Evolutionary conservation across 257 asterid genomes (phyloP).

Genomic region (Mentha longifolia): DNA sequence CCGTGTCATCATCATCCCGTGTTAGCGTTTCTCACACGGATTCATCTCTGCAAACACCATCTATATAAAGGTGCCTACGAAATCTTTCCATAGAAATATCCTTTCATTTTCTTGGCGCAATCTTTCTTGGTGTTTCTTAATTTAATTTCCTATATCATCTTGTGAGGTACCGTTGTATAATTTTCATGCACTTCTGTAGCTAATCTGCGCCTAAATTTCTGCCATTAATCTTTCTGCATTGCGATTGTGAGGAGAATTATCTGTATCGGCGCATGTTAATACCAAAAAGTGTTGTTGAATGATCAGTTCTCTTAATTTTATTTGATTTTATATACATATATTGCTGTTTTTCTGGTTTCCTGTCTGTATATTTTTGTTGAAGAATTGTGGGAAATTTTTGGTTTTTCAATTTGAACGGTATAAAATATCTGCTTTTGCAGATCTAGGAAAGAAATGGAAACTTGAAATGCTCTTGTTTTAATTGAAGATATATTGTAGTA

Average conservation of each 20-base stretch:
- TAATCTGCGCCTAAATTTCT: neutral
- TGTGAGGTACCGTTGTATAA: constrained; percentile 15
- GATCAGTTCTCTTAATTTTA: neutral
- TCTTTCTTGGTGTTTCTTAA: neutral
- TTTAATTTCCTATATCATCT: too few relatives aligned
- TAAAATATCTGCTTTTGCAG: neutral
- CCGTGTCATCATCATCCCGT: constrained; percentile 26
- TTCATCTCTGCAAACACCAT: neutral
- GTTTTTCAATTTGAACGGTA: constrained; percentile 2
- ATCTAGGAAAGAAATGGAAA: neutral
- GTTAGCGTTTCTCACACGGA: constrained; percentile 37
- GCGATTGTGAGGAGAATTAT: neutral
- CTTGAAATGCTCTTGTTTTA: neutral
- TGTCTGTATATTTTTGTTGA: neutral
- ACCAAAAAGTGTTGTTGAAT: too few relatives aligned
- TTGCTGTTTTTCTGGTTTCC: neutral
- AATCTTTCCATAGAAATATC: neutral
- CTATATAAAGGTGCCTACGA: constrained; percentile 22
- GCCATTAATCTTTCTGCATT: constrained; percentile 10
- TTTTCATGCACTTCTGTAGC: constrained; percentile 1
- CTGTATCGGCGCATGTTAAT: too few relatives aligned
- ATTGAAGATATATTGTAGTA: neutral
- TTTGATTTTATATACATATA: too few relatives aligned
- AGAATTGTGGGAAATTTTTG: neutral
- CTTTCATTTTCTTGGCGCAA: neutral